phyloP scores from a whole-genome alignment of 108 stramenopile genomes.

The Poteriospumella lacustris region DNA sequence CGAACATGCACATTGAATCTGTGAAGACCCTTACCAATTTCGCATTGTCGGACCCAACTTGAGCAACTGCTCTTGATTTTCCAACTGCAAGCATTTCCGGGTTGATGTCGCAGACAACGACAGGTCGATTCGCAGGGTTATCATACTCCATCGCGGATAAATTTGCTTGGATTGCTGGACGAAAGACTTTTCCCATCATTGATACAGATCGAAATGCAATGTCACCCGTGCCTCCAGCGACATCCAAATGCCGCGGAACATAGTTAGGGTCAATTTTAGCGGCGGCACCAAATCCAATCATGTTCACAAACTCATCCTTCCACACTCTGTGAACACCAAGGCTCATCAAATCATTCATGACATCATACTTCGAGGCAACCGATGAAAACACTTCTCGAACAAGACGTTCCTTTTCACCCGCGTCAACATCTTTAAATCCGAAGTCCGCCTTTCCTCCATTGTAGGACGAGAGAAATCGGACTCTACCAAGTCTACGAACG shows the following conservation, averaged over 20 bases:
- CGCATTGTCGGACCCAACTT: not conserved
- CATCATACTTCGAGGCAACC: constrained; percentile 58
- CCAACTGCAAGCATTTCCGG: constrained; percentile 89
- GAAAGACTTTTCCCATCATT: not conserved
- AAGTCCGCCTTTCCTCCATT: constrained; percentile 19
- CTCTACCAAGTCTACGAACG: too few species aligned
- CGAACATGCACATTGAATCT: not conserved
- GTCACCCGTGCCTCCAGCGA: constrained; percentile 84
- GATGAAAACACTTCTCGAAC: constrained; percentile 2
- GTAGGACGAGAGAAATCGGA: too few species aligned
- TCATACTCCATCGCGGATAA: too few species aligned
- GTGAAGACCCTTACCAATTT: not conserved
- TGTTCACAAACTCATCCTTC: constrained; percentile 86
- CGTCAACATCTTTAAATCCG: not conserved
- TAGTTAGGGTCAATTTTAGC: not conserved
- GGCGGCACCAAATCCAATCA: constrained; percentile 35
- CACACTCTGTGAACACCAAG: constrained; percentile 85
- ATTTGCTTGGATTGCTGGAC: too few species aligned
- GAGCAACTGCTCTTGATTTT: not conserved
- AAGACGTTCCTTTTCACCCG: not conserved
- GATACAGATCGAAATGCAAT: not conserved
- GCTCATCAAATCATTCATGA: constrained; percentile 99
- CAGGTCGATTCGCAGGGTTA: constrained; percentile 24
- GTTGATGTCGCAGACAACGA: constrained; percentile 96
- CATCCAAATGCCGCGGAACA: constrained; percentile 57